Conservation (phyloP, 2,329 filamentous ascomycete genomes). For the Sarocladium kiliense region DNA sequence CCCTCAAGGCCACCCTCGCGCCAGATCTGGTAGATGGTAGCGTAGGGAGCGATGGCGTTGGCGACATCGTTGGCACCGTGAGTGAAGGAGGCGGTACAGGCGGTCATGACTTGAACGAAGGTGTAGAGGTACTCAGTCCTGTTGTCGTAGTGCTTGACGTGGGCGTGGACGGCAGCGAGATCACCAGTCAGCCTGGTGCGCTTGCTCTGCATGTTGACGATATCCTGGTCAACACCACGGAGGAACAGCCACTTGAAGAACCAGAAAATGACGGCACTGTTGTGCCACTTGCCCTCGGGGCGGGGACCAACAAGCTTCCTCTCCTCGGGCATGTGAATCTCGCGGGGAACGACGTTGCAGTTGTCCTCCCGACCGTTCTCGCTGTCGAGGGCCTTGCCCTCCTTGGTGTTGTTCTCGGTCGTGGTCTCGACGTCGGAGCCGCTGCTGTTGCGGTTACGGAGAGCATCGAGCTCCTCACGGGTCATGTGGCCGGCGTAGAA, state of each 20-base stretch:
- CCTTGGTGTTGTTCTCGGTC: constrained; percentile 18
- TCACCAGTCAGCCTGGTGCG: constrained; percentile 49
- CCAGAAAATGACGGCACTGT: constrained; percentile 36
- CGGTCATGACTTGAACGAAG: constrained; percentile 56
- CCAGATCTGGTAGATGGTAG: constrained; percentile 59
- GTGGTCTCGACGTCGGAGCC: constrained; percentile 11
- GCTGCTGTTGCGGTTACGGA: constrained; percentile 18
- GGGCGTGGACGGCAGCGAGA: constrained; percentile 49
- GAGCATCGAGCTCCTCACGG: constrained; percentile 41
- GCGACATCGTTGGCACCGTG: constrained; percentile 64
- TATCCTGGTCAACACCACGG: constrained; percentile 40
- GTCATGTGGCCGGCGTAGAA: constrained; percentile 54
- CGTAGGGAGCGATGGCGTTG: constrained; percentile 58
- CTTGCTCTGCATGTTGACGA: constrained; percentile 20
- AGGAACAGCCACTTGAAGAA: constrained; percentile 39
- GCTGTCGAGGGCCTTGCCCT: constrained; percentile 27
- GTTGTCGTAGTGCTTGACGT: constrained; percentile 57
- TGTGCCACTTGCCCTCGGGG: constrained; percentile 38
- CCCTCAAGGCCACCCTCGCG: constrained; percentile 36
- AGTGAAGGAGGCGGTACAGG: constrained; percentile 57
- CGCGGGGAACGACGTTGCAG: constrained; percentile 16
- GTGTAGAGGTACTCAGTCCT: constrained; percentile 51
- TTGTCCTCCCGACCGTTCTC: constrained; percentile 21
- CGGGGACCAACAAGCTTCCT: constrained; percentile 30
- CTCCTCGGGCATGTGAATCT: constrained; percentile 21